These are phyloP conservation scores for Arthromyces matolae DNA, from an alignment of 768 basidiomycete genomes.

Conservation along the genomic window DNA sequence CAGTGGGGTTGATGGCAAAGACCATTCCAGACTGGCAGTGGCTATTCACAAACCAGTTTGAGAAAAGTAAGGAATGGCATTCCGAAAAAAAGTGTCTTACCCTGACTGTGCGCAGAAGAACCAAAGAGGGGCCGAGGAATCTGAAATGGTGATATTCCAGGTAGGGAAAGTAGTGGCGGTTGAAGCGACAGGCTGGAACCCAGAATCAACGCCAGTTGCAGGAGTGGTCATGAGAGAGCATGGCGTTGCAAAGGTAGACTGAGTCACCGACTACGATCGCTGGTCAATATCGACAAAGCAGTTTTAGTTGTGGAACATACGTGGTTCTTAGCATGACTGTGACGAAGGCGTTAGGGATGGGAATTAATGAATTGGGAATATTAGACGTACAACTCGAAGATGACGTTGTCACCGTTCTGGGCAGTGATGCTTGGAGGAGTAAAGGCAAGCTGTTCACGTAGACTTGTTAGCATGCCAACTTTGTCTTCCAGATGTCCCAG, in stretches of 20 bases:
- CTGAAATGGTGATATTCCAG: constrained; percentile 35
- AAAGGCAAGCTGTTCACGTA: constrained; percentile 31
- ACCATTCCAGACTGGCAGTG: constrained; percentile 60
- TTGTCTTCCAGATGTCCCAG: background rate
- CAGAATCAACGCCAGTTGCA: constrained; percentile 44
- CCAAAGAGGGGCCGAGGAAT: constrained; percentile 51
- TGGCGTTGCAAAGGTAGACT: constrained; percentile 55
- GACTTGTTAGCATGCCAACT: background rate
- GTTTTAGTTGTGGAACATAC: constrained; percentile 18
- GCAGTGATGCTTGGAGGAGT: constrained; percentile 38
- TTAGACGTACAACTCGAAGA: constrained; percentile 49
- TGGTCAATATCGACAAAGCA: background rate
- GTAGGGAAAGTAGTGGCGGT: constrained; percentile 3
- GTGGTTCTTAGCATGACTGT: constrained; percentile 43
- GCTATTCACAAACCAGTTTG: constrained; percentile 21
- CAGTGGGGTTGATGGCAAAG: constrained; percentile 53
- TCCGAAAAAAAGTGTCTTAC: constrained; percentile 14
- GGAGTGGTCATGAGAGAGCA: constrained; percentile 38
- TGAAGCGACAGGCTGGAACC: constrained; percentile 39
- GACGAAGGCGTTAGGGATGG: background rate
- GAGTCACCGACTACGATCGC: constrained; percentile 47
- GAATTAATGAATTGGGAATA: background rate
- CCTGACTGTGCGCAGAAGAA: constrained; percentile 55
- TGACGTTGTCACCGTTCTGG: constrained; percentile 42
- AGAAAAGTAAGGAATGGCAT: background rate